Base-by-base conservation (phyloP, 768 basidiomycete species). In the Coprinellus micaceus region DNA sequence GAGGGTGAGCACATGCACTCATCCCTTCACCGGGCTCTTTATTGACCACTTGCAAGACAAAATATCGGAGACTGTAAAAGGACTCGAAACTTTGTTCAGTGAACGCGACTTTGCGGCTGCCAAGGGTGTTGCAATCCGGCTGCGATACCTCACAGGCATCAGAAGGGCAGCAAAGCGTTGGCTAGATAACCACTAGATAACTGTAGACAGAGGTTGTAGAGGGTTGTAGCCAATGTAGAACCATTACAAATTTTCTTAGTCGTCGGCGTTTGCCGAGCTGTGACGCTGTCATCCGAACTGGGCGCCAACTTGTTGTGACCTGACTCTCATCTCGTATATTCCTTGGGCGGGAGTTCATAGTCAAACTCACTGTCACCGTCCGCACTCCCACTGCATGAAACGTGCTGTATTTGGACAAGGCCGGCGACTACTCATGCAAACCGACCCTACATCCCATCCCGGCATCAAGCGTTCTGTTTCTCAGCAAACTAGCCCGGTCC, bases 71-170 rank as follows among this genome's bases (percentile, higher is more conserved):
- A 77, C 82, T 2, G 62, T 85, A 19, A 57, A 62, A 12, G 70
- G 74, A 30, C 67, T 94, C 40, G 75, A 80, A 60, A 61, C 51
- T 0, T 69, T 82, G 2, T 82, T 91, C 10, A 80, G 71, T 0
- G 57, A 64, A 19, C 68, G 74, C 41, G 77, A 87, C 53, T 88
- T 91, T 83, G 61, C 61, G 3, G 63, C 68, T 1, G 86, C 82
- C 0, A 89, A 85, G 66, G 62, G 64, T 10, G 81, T 78, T 19
- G 80, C 87, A 9, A 79, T 93, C 24, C 78, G 85, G 62, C 76
- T 96, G 24, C 83, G 85, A 61, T 97, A 95, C 67, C 71, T 92
- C 64, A 71, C 82, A 43, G 79, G 84, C 19, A 83, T 92, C 24
- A 70, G 77, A n/a, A 68, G 75, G 9, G 85, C 85, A 4, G 82